Evolutionary conservation across 2,329 filamentous ascomycete genomes (phyloP).

Genomic region (Dactylellina cionopaga): DNA sequence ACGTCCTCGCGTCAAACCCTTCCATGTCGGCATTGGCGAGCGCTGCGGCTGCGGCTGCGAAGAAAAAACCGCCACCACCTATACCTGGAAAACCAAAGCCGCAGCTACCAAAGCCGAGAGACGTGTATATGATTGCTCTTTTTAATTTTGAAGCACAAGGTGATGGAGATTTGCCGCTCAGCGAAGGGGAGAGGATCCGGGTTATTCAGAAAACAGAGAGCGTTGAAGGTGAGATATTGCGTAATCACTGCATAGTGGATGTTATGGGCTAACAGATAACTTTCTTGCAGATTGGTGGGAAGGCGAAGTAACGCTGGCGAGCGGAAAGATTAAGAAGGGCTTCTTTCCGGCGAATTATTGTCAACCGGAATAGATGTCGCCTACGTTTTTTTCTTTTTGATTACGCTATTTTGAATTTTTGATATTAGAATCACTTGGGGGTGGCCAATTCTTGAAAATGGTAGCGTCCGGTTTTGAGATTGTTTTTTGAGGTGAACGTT

Average conservation of each 20-base stretch:
- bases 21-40: conserved; percentile 23
- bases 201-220: conserved; percentile 38
- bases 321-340: conserved; percentile 21
- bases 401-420: neutral
- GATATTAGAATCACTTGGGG: neutral
- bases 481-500: neutral
- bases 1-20: conserved; percentile 3
- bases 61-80: conserved; percentile 48
- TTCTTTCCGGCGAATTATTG: conserved; percentile 51
- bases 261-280: neutral
- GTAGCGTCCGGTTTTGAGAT: neutral
- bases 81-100: conserved; percentile 45
- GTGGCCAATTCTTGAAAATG: neutral
- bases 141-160: conserved; percentile 39
- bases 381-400: neutral
- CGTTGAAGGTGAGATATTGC: conserved; percentile 22
- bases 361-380: conserved; percentile 18
- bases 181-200: conserved; percentile 42
- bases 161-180: conserved; percentile 26
- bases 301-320: conserved; percentile 14
- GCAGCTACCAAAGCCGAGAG: conserved; percentile 23
- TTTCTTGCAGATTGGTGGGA: conserved; percentile 52
- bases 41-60: conserved; percentile 35
- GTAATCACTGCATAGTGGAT: neutral
- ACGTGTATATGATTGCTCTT: conserved; percentile 27